Evolutionary conservation across 2,329 filamentous ascomycete genomes (phyloP).

Genomic region (Tympanopsis confertula): DNA sequence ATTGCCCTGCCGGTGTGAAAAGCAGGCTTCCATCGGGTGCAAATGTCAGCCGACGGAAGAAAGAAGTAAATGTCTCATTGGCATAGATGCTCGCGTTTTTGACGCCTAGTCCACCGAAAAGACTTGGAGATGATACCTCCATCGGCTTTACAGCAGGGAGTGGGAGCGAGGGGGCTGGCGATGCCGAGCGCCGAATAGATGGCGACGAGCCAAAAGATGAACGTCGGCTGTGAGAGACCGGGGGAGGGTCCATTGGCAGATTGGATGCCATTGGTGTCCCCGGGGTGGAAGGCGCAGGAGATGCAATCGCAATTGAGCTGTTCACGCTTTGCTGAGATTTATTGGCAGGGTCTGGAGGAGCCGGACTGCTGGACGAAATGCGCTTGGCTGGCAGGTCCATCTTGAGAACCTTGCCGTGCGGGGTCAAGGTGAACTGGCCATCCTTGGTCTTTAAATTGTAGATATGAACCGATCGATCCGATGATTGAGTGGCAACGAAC

Average conservation of each 20-base stretch:
- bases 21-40: slow-evolving; percentile 89
- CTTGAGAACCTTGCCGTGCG: slow-evolving; percentile 53
- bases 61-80: slow-evolving; percentile 92
- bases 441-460: slow-evolving; percentile 95
- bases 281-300: slow-evolving; percentile 79
- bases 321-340: slow-evolving; percentile 35
- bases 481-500: slow-evolving; percentile 95
- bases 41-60: slow-evolving; percentile 88
- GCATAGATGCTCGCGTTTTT: slow-evolving; percentile 87
- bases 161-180: slow-evolving; percentile 82
- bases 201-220: slow-evolving; percentile 65
- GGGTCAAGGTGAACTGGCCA: slow-evolving; percentile 72
- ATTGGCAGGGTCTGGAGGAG: slow-evolving; percentile 68
- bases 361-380: slow-evolving; percentile 84
- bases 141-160: slow-evolving; percentile 93
- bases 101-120: slow-evolving; percentile 40
- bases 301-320: slow-evolving; percentile 48
- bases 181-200: slow-evolving; percentile 74
- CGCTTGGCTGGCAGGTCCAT: slow-evolving; percentile 87
- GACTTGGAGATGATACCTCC: slow-evolving; percentile 68
- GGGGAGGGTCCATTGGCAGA: slow-evolving; percentile 90
- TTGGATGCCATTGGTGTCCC: slow-evolving; percentile 84
- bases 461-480: slow-evolving; percentile 93
- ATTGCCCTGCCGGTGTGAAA: slow-evolving; percentile 89
- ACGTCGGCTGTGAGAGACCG: slow-evolving; percentile 77